Conservation (phyloP, 495 filamentous ascomycete species). For the Aspergillus homomorphus region DNA sequence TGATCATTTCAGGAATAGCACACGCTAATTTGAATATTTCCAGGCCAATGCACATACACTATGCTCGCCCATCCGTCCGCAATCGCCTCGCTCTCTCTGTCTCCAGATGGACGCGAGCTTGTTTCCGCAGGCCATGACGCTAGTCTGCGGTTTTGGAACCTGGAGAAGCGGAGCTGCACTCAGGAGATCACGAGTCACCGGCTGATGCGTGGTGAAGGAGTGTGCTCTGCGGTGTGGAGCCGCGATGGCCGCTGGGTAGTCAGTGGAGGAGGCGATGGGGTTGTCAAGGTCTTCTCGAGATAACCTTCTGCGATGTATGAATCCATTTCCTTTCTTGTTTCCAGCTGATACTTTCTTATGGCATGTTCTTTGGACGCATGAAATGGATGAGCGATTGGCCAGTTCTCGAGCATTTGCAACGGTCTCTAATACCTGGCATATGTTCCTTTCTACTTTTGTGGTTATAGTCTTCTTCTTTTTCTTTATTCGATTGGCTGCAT, state of each 20-base stretch:
- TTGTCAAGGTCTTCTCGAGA: constrained; percentile 91
- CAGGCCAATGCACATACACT: constrained; percentile 98
- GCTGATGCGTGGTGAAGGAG: constrained; percentile 90
- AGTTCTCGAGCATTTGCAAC: constrained; percentile 45
- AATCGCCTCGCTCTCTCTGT: constrained; percentile 85
- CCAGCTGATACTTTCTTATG: constrained; percentile 25
- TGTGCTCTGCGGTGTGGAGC: constrained; percentile 91
- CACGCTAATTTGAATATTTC: constrained; percentile 29
- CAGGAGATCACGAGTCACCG: constrained; percentile 92
- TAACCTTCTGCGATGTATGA: constrained; percentile 43
- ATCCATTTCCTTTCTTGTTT: constrained; percentile 20
- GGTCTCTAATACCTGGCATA: constrained; percentile 40
- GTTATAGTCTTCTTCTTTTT: constrained; percentile 31
- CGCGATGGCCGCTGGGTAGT: constrained; percentile 93
- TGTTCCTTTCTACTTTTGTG: constrained; percentile 37
- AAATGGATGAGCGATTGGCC: constrained; percentile 45
- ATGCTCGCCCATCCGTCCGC: constrained; percentile 95
- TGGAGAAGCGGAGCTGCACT: constrained; percentile 88
- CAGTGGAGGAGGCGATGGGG: constrained; percentile 90
- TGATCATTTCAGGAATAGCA: not conserved
- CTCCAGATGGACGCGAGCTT: constrained; percentile 88
- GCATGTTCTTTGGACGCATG: constrained; percentile 39
- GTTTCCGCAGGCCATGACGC: constrained; percentile 96
- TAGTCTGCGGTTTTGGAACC: constrained; percentile 91
- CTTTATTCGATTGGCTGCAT: constrained; percentile 16